Percentiles rank a stretch among this genome's conserved stretches.
Conservation (phyloP, 805 yeast genomes). For the Lachancea kluyveri region DNA sequence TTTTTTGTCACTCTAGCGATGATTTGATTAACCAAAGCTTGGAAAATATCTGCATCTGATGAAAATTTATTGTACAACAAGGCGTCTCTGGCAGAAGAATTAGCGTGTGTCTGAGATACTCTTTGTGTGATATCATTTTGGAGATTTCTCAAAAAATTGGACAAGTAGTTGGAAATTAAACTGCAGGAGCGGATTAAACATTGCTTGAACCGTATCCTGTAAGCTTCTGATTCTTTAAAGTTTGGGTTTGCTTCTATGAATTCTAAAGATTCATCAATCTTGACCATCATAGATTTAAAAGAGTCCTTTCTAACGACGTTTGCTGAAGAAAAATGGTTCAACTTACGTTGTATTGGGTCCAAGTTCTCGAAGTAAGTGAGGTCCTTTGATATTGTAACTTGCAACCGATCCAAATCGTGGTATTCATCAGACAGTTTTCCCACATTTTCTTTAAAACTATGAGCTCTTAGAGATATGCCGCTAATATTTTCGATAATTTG, state of each 20-base stretch:
- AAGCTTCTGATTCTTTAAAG: constrained; percentile 64
- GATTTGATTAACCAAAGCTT: constrained; percentile 33
- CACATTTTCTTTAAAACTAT: constrained; percentile 41
- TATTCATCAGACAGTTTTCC: constrained; percentile 39
- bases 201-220: constrained; percentile 68
- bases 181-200: constrained; percentile 79
- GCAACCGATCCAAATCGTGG: constrained; percentile 41
- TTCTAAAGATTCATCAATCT: constrained; percentile 59
- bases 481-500: constrained; percentile 30
- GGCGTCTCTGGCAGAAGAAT: constrained; percentile 41
- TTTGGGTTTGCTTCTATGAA: constrained; percentile 52
- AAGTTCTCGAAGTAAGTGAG: constrained; percentile 62
- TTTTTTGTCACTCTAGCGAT: constrained; percentile 27
- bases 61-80: constrained; percentile 61
- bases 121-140: constrained; percentile 28
- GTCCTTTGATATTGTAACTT: constrained; percentile 53
- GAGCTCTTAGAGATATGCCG: constrained; percentile 26
- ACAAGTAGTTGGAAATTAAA: constrained; percentile 61
- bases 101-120: constrained; percentile 20
- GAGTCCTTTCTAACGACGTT: constrained; percentile 53
- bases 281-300: constrained; percentile 47
- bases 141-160: constrained; percentile 32
- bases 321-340: constrained; percentile 64
- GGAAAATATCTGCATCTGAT: constrained; percentile 35
- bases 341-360: constrained; percentile 59